These are phyloP conservation scores for Fusarium musae DNA, from an alignment of 2,329 filamentous ascomycete genomes.

Conservation along the genomic window DNA sequence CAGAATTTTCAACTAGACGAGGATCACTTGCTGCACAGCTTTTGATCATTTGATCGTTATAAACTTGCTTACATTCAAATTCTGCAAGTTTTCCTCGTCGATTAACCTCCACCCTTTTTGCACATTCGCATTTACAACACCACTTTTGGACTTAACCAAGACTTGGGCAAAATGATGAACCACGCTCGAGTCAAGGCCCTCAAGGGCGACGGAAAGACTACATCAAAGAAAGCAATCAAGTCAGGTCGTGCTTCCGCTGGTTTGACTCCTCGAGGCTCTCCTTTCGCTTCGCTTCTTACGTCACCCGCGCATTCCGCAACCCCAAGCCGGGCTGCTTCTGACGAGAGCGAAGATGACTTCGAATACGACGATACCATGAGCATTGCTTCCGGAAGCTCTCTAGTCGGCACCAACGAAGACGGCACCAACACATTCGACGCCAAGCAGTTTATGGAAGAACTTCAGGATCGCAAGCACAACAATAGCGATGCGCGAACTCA, in stretches of 20 bases:
- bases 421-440: conserved; percentile 71
- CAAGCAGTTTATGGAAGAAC: conserved; percentile 73
- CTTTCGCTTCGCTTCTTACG: conserved; percentile 65
- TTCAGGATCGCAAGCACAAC: conserved; percentile 80
- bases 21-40: conserved; percentile 40
- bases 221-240: conserved; percentile 73
- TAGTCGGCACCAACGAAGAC: conserved; percentile 70
- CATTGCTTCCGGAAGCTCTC: conserved; percentile 55
- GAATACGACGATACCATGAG: conserved; percentile 58
- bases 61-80: conserved; percentile 11
- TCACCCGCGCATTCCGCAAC: conserved; percentile 70
- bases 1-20: conserved; percentile 28
- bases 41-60: conserved; percentile 17
- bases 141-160: not conserved
- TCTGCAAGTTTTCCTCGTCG: conserved; percentile 43
- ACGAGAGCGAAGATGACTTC: conserved; percentile 66
- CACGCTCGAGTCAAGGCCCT: conserved; percentile 76
- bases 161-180: conserved; percentile 59
- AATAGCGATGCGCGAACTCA: conserved; percentile 75
- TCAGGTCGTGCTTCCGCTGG: conserved; percentile 68
- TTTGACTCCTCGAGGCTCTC: conserved; percentile 68
- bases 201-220: conserved; percentile 75
- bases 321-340: conserved; percentile 71
- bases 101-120: not conserved
- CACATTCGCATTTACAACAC: not conserved